Percentiles rank a stretch among this genome's conserved stretches.
Conservation (phyloP, 345 rosid genomes). For the Turnera subulata region DNA sequence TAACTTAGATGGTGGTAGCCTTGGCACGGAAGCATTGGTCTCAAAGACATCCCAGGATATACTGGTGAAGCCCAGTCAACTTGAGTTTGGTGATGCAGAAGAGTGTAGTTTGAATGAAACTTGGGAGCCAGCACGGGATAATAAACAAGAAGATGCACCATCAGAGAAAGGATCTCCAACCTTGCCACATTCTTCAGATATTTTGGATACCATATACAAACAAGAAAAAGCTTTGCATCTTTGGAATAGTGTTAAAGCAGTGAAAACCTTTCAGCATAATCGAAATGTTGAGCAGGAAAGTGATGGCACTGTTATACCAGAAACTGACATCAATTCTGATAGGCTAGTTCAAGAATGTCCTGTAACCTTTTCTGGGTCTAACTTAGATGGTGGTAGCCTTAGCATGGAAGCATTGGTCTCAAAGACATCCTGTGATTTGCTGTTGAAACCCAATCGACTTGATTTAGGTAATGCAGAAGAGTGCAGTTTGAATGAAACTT, state of each 20-base stretch:
- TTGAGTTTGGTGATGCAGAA: conserved; percentile 37
- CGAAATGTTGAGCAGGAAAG: conserved; percentile 19
- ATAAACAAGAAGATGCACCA: conserved; percentile 19
- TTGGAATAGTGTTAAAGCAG: conserved; percentile 58
- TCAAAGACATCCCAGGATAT: conserved; percentile 21
- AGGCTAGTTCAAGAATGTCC: conserved; percentile 19
- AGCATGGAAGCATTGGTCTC: conserved; percentile 24
- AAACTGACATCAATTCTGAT: conserved; percentile 17
- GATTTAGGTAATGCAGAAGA: conserved; percentile 38
- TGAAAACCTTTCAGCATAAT: conserved; percentile 26
- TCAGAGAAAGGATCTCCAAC: conserved; percentile 20
- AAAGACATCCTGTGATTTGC: conserved; percentile 21
- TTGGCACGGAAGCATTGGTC: conserved; percentile 23
- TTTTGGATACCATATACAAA: conserved; percentile 11
- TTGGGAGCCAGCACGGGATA: conserved; percentile 16
- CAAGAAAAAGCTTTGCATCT: conserved; percentile 38
- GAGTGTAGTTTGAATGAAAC: conserved; percentile 22
- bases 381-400: conserved; percentile 18
- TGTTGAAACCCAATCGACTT: conserved; percentile 38
- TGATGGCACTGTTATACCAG: conserved; percentile 16
- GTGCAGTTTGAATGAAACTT: conserved; percentile 17
- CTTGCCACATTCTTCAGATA: conserved; percentile 19
- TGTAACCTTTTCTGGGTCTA: conserved; percentile 26
- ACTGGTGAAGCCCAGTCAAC: conserved; percentile 37
- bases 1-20: conserved; percentile 20